Evolutionary conservation across 192 early-diverging fungal species (phyloP).

Genomic region (Physocladia obscura): DNA sequence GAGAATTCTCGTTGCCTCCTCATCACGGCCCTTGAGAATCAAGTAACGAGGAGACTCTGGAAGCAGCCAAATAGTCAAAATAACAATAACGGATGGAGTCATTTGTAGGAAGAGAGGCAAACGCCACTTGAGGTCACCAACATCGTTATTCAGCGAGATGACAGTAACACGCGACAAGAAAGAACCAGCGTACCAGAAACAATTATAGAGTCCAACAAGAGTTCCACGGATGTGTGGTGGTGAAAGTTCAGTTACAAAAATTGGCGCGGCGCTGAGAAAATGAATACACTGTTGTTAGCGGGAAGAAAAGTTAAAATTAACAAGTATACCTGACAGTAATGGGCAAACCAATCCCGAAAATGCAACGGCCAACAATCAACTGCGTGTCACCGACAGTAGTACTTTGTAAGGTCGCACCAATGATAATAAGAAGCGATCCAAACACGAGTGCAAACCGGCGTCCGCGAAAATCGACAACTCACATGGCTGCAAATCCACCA

Average conservation of each 20-base stretch:
- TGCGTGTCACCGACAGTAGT: neutral
- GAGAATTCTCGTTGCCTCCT: slow-evolving; percentile 16
- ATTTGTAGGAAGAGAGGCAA: neutral
- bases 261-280: neutral
- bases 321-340: neutral
- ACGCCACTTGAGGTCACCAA: neutral
- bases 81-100: neutral
- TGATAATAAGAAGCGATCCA: neutral
- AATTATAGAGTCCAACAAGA: neutral
- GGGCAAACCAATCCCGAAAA: neutral
- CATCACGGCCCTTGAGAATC: slow-evolving; percentile 13
- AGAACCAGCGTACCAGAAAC: neutral
- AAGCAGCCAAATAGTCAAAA: slow-evolving; percentile 16
- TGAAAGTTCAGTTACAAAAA: neutral
- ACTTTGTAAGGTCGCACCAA: neutral
- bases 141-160: neutral
- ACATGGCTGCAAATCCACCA: neutral
- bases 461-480: neutral
- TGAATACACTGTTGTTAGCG: neutral
- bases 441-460: neutral
- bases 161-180: neutral
- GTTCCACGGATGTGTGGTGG: neutral
- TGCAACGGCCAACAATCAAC: neutral
- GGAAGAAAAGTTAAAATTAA: neutral
- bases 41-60: slow-evolving; percentile 31